phyloP scores from a whole-genome alignment of 169 alveolate species.

The Cystoisospora suis region DNA sequence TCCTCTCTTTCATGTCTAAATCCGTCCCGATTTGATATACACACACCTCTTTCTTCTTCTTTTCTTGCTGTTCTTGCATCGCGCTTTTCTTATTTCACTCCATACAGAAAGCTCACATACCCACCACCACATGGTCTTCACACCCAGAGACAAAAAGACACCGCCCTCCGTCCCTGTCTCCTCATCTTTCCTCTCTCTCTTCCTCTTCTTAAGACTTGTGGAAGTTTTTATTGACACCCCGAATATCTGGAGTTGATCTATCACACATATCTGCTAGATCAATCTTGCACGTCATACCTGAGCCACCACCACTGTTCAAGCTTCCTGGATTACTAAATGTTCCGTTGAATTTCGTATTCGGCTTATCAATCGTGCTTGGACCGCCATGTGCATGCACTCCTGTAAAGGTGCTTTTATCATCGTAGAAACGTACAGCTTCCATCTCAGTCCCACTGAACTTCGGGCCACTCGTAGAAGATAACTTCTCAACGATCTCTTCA shows the following conservation, averaged over 20 bases:
- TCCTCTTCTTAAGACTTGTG: conserved; percentile 9
- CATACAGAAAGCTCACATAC: no score
- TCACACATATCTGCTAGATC: conserved; percentile 54
- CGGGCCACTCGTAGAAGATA: conserved; percentile 84
- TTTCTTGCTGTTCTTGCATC: no score
- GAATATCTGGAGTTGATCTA: conserved; percentile 31
- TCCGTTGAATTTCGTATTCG: conserved; percentile 59
- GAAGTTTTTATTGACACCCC: conserved; percentile 60
- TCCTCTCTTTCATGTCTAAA: no score
- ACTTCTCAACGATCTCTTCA: conserved; percentile 52
- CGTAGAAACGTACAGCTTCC: conserved; percentile 85
- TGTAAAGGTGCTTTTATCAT: conserved; percentile 86
- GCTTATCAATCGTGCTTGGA: conserved; percentile 84
- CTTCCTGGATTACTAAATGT: background rate
- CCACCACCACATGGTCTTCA: no score
- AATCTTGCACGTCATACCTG: background rate
- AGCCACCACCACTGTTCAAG: background rate
- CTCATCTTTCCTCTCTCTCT: no score
- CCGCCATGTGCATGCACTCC: conserved; percentile 90
- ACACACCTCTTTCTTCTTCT: no score
- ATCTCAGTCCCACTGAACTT: conserved; percentile 87
- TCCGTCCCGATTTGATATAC: no score
- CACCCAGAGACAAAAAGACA: no score
- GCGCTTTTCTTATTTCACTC: no score
- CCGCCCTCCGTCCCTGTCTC: no score